Evolutionary conservation across 495 filamentous ascomycete species (phyloP).

Genomic region (Staphylotrichum longicolle): DNA sequence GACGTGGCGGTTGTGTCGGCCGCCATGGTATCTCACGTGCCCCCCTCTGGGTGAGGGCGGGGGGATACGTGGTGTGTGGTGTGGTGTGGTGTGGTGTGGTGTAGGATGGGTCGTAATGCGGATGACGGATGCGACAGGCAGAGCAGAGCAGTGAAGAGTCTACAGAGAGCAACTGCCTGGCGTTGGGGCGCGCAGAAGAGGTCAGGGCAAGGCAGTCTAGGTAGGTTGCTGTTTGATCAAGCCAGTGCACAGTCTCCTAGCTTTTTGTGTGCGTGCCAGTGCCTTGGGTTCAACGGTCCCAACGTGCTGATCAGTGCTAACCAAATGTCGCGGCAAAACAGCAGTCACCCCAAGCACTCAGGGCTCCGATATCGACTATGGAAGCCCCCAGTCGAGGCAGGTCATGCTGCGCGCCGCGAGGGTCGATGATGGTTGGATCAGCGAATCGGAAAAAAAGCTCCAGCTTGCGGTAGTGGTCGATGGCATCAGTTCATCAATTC

Average conservation of each 20-base stretch:
- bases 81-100: neutral
- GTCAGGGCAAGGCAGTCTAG: constrained; percentile 20
- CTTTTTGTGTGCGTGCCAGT: neutral
- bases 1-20: constrained; percentile 9
- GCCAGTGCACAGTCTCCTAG: neutral
- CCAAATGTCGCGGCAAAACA: neutral
- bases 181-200: constrained; percentile 3
- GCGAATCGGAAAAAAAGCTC: constrained; percentile 10
- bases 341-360: neutral
- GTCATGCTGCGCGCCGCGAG: constrained; percentile 29
- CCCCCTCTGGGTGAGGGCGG: neutral
- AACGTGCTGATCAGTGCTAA: constrained; percentile 8
- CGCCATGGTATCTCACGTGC: constrained; percentile 12
- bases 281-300: neutral
- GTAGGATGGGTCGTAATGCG: neutral
- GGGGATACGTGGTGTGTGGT: neutral
- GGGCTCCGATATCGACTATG: constrained; percentile 15
- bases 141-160: neutral
- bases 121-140: neutral
- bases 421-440: constrained; percentile 8
- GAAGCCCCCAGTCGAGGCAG: neutral
- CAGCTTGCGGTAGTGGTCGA: constrained; percentile 5
- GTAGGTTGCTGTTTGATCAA: neutral
- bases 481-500: constrained; percentile 19
- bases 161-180: constrained; percentile 14